Base-by-base conservation (phyloP, 306 rosid species). In the Mimosa pudica region DNA sequence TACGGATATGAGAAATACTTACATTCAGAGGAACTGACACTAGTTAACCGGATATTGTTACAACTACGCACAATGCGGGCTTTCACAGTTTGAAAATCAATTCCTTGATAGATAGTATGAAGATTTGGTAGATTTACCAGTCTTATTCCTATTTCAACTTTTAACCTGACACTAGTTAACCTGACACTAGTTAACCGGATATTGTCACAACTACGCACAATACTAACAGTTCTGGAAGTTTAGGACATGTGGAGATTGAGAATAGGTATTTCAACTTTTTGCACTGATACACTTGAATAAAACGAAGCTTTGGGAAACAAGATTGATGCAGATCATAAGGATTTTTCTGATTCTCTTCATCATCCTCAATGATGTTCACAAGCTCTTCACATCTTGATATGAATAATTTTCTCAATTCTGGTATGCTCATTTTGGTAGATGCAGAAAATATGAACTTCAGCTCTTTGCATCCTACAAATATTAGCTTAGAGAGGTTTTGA, bases 181-280 rank as follows among this genome's bases (percentile, higher is more conserved):
- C n/a, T n/a, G n/a, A n/a, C n/a, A n/a, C n/a, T n/a, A n/a, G n/a
- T n/a, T n/a, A n/a, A n/a, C n/a, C n/a, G n/a, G n/a, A n/a, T n/a
- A n/a, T n/a, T n/a, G n/a, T n/a, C n/a, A n/a, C n/a, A n/a, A n/a
- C n/a, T n/a, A n/a, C n/a, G n/a, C n/a, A n/a, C n/a, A n/a, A n/a
- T n/a, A n/a, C n/a, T n/a, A n/a, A n/a, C n/a, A 80, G 58, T 10
- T 52, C 30, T 52, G 61, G 79, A 64, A 80, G 69, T n/a, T 38
- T n/a, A 1, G 33, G 46, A 49, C 17, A 14, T 24, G 30, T 10
- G 7, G 48, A 70, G 48, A 79, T 32, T 13, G 18, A 24, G 46
- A 75, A 75, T 24, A 75, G 33, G 10, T 2, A 45, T 52, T 11
- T 58, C 70, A 79, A 70, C 9, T 55, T 70, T 49, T 70, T 32